These are phyloP conservation scores for Colletotrichum sp. DNA, from an alignment of 2,329 filamentous ascomycete species.

Conservation along the genomic window DNA sequence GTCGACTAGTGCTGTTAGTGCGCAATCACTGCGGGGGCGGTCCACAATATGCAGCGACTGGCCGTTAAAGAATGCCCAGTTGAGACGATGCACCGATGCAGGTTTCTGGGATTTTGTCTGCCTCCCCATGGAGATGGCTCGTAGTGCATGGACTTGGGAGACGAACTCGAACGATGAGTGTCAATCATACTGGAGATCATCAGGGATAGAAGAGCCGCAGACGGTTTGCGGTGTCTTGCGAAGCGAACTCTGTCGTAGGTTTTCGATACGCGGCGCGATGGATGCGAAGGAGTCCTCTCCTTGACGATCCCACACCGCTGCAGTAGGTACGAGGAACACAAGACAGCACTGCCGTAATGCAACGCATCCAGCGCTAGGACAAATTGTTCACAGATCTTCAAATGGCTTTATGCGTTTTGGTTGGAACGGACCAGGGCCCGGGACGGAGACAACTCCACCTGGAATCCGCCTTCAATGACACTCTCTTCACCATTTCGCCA, in stretches of 20 bases:
- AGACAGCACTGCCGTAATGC: background rate
- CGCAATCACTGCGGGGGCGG: background rate
- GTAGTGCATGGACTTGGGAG: background rate
- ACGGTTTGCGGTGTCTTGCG: background rate
- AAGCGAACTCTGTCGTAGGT: background rate
- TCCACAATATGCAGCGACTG: background rate
- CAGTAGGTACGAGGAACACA: background rate
- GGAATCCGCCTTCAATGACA: background rate
- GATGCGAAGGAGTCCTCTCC: background rate
- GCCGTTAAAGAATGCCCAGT: background rate
- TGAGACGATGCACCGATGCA: background rate
- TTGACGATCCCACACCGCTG: background rate
- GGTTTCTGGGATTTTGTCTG: background rate
- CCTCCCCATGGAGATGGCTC: background rate
- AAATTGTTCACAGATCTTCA: background rate
- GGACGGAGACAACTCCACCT: background rate
- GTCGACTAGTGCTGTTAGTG: background rate
- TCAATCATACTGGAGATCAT: background rate
- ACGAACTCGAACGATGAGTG: background rate
- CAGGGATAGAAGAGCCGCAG: background rate
- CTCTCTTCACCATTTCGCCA: background rate
- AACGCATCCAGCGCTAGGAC: background rate
- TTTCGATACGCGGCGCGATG: background rate
- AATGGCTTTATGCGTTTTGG: background rate
- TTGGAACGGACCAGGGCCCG: background rate